Percentiles rank a stretch among this genome's conserved stretches.
phyloP scores from a whole-genome alignment of 495 filamentous ascomycete genomes.

The Parmelia sp. region DNA sequence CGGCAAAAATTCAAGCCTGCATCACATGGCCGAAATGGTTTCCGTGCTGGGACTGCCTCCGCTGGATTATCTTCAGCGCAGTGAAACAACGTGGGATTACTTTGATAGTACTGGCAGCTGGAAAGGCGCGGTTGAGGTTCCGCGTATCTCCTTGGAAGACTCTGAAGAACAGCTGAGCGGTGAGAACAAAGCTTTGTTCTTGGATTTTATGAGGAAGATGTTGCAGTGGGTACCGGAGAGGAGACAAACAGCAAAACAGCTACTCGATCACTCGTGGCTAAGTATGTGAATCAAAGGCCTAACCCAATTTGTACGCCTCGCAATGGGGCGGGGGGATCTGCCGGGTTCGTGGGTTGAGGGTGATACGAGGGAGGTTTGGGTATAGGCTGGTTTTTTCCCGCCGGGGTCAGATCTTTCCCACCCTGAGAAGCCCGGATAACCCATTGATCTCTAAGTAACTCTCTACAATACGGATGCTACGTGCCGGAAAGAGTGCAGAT shows the following conservation, averaged over 20 bases:
- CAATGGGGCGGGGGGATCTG: too few relatives aligned
- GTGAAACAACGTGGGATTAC: slow-evolving; percentile 27
- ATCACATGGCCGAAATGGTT: slow-evolving; percentile 35
- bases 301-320: too few relatives aligned
- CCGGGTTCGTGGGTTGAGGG: too few relatives aligned
- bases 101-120: slow-evolving; percentile 31
- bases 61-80: slow-evolving; percentile 30
- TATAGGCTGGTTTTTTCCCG: too few relatives aligned
- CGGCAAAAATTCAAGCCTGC: neutral
- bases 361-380: too few relatives aligned
- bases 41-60: slow-evolving; percentile 32
- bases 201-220: slow-evolving; percentile 34
- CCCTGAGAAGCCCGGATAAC: too few relatives aligned
- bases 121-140: slow-evolving; percentile 18
- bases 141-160: slow-evolving; percentile 11
- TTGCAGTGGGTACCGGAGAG: slow-evolving; percentile 34
- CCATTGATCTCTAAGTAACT: too few relatives aligned
- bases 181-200: slow-evolving; percentile 28
- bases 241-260: slow-evolving; percentile 31
- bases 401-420: too few relatives aligned
- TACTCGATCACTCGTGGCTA: slow-evolving; percentile 32
- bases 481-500: too few relatives aligned
- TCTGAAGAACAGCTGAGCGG: slow-evolving; percentile 28
- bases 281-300: too few relatives aligned
- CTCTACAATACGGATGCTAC: too few relatives aligned